phyloP scores from a whole-genome alignment of 352 stramenopile species.

The Elongisporangium senticosum region DNA sequence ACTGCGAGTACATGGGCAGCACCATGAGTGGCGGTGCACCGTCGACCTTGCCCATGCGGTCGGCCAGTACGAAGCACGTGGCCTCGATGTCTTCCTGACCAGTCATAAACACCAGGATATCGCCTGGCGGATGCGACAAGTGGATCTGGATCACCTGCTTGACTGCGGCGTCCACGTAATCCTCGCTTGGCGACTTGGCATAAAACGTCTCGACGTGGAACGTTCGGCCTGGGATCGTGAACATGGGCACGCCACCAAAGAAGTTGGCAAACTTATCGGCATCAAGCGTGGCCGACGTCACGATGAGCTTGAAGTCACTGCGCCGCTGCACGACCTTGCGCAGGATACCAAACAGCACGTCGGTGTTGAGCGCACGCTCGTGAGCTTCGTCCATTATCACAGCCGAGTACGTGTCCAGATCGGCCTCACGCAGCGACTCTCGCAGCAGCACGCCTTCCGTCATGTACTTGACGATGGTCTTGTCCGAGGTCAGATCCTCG shows the following conservation, averaged over 20 bases:
- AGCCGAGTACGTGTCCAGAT: slow-evolving; percentile 83
- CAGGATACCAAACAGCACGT: slow-evolving; percentile 93
- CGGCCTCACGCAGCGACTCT: slow-evolving; percentile 91
- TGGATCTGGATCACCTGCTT: slow-evolving; percentile 99
- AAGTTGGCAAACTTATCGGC: slow-evolving; percentile 96
- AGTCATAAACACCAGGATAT: slow-evolving; percentile 99
- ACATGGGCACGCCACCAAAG: slow-evolving; percentile 97
- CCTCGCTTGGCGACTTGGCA: slow-evolving; percentile 92
- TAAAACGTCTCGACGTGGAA: slow-evolving; percentile 86
- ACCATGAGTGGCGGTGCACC: slow-evolving; percentile 93
- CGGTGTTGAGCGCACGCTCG: slow-evolving; percentile 92
- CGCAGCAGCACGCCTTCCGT: slow-evolving; percentile 87
- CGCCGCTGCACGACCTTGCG: slow-evolving; percentile 86
- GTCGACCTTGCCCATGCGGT: slow-evolving; percentile 93
- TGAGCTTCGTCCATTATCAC: slow-evolving; percentile 95
- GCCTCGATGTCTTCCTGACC: slow-evolving; percentile 99
- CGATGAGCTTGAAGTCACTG: slow-evolving; percentile 89
- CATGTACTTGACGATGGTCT: slow-evolving; percentile 98
- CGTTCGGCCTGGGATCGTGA: slow-evolving; percentile 92
- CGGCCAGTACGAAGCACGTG: slow-evolving; percentile 91
- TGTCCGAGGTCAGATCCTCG: slow-evolving; percentile 91
- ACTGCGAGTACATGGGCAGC: slow-evolving; percentile 99
- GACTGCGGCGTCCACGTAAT: slow-evolving; percentile 98
- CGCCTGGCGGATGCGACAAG: slow-evolving; percentile 93
- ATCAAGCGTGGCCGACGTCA: slow-evolving; percentile 96